phyloP scores from a whole-genome alignment of 345 rosid genomes.

The Ailanthus altissimus region DNA sequence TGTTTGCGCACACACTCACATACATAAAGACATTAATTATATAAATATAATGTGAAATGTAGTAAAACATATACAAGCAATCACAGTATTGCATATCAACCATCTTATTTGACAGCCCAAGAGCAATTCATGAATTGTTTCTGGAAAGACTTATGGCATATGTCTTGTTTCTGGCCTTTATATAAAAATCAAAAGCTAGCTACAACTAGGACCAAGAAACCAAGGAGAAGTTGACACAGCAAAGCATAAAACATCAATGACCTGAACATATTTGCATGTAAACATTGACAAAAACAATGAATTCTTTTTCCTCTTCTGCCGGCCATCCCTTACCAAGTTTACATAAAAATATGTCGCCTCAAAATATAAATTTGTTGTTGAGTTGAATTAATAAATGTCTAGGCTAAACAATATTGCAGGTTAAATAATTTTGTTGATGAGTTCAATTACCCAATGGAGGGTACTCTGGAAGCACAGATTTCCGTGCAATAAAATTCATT shows the following conservation, averaged over 20 bases:
- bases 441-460: constrained; percentile 84
- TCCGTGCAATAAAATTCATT: constrained; percentile 52
- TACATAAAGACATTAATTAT: background rate
- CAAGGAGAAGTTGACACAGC: background rate
- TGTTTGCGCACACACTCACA: background rate
- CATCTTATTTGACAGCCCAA: background rate
- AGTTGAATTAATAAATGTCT: background rate
- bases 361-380: background rate
- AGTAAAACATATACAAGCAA: background rate
- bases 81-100: background rate
- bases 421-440: too few species aligned
- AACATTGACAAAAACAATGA: background rate
- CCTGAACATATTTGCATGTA: background rate
- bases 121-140: background rate
- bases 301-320: background rate
- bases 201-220: background rate
- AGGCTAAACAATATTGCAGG: background rate
- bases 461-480: constrained; percentile 63
- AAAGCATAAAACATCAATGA: too few species aligned
- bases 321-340: background rate
- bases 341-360: background rate
- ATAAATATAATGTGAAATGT: background rate
- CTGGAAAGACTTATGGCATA: background rate
- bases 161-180: too few species aligned
- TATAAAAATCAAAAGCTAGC: background rate